Conservation (phyloP, 345 rosid species). For the Draba incana region DNA sequence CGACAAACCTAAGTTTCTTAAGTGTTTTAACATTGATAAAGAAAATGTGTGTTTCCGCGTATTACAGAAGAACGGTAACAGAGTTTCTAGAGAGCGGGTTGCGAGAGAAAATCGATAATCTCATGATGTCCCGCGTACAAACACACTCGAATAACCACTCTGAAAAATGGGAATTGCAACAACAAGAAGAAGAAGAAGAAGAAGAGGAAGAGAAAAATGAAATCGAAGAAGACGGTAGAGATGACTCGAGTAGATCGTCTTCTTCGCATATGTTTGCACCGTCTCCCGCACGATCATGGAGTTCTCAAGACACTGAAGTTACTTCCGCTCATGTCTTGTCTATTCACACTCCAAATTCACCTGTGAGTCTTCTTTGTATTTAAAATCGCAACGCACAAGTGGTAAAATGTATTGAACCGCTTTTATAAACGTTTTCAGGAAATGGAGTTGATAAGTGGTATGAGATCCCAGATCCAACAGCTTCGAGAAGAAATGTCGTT, state of each 20-base stretch:
- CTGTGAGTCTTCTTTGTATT: constrained; percentile 15
- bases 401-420: background rate
- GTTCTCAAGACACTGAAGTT: constrained; percentile 52
- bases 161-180: constrained; percentile 23
- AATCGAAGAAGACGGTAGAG: constrained; percentile 34
- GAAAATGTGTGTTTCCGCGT: background rate
- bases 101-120: constrained; percentile 64
- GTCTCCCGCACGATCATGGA: constrained; percentile 54
- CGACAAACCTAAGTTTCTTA: background rate
- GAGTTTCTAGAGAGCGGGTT: constrained; percentile 70
- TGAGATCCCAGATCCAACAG: constrained; percentile 73
- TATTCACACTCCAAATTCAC: constrained; percentile 30
- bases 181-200: constrained; percentile 33
- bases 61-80: constrained; percentile 77
- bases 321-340: constrained; percentile 33
- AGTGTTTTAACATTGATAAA: background rate
- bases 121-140: constrained; percentile 61
- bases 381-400: constrained; percentile 10
- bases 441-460: constrained; percentile 63
- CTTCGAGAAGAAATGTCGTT: constrained; percentile 70
- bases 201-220: constrained; percentile 32
- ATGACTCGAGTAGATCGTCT: constrained; percentile 43
- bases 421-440: constrained; percentile 49
- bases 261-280: constrained; percentile 45
- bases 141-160: constrained; percentile 47